A percentile compares a stretch with the other conserved stretches of the same genome.
Evolutionary conservation across 768 basidiomycete species (phyloP).

Genomic region (Neoboletus brunneissimus): DNA sequence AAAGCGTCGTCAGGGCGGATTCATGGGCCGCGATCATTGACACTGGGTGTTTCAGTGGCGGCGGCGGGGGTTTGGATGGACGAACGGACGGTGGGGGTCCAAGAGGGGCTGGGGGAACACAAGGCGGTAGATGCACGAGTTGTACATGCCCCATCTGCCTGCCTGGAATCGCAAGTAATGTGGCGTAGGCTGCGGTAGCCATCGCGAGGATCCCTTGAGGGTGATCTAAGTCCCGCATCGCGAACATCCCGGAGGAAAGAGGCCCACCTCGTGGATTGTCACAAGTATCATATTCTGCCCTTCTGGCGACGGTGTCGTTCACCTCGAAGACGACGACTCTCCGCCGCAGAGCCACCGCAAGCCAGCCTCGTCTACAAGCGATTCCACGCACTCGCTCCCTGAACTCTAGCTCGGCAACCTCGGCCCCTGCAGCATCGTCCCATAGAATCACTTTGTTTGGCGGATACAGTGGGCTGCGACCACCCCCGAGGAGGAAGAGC

Average conservation of each 20-base stretch:
- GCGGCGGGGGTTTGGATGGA: conserved; percentile 54
- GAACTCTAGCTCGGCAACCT: conserved; percentile 89
- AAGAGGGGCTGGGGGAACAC: conserved; percentile 54
- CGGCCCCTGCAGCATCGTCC: conserved; percentile 74
- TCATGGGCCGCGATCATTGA: conserved; percentile 85
- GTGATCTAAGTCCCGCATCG: conserved; percentile 1
- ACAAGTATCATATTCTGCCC: conserved; percentile 81
- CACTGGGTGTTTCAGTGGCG: conserved; percentile 60
- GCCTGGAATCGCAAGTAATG: conserved; percentile 82
- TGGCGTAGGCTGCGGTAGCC: conserved; percentile 73
- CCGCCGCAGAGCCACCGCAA: conserved; percentile 75
- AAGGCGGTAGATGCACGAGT: conserved; percentile 79
- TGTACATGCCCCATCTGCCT: conserved; percentile 88
- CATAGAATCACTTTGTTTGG: conserved; percentile 90
- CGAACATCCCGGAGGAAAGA: conserved; percentile 1
- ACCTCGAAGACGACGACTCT: conserved; percentile 79
- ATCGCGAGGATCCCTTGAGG: conserved; percentile 71
- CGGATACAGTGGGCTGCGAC: conserved; percentile 83
- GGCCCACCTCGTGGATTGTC: conserved; percentile 77
- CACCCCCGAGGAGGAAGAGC: conserved; percentile 84
- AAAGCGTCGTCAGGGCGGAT: conserved; percentile 72
- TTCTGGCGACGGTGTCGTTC: conserved; percentile 56
- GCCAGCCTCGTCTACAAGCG: conserved; percentile 79
- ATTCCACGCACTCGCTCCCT: conserved; percentile 78
- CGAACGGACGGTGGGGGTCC: conserved; percentile 55